Percentiles rank a stretch among this genome's conserved stretches.
Evolutionary conservation across 192 early-diverging fungal species (phyloP).

Genomic region (Backusella macrospora): DNA sequence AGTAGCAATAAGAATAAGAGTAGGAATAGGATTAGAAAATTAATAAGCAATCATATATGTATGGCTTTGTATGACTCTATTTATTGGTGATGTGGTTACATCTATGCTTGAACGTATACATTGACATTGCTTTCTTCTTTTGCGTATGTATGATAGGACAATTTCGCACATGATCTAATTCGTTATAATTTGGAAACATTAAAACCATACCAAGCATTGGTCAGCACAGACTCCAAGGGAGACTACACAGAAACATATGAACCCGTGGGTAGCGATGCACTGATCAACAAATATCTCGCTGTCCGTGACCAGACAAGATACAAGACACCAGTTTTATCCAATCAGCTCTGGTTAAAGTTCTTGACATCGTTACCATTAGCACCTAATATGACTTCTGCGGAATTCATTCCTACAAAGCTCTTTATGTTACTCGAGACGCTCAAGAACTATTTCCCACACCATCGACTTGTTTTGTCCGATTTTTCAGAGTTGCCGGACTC

Average conservation of each 20-base stretch:
- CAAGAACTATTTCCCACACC: conserved; percentile 80
- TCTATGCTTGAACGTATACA: neutral
- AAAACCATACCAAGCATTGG: conserved; percentile 80
- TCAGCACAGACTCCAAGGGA: conserved; percentile 78
- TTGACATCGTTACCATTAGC: conserved; percentile 73
- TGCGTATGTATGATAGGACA: conserved; percentile 64
- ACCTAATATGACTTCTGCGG: conserved; percentile 80
- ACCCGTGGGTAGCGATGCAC: conserved; percentile 69
- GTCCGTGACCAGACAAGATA: conserved; percentile 63
- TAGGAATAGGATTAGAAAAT: neutral
- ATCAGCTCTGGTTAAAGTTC: conserved; percentile 37
- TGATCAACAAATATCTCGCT: conserved; percentile 72
- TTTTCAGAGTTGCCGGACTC: conserved; percentile 87
- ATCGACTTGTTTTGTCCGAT: conserved; percentile 87
- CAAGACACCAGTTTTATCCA: conserved; percentile 63
- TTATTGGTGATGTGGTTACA: neutral
- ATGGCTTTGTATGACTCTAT: neutral
- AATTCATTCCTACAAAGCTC: conserved; percentile 91
- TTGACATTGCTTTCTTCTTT: conserved; percentile 10
- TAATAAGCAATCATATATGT: neutral
- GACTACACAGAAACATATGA: conserved; percentile 90
- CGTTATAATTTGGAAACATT: conserved; percentile 78
- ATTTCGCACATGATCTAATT: conserved; percentile 95
- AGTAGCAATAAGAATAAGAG: conserved; percentile 26
- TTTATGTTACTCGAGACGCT: conserved; percentile 77